These are phyloP conservation scores for Amanita brunnescens DNA, from an alignment of 768 basidiomycete genomes.

Conservation along the genomic window DNA sequence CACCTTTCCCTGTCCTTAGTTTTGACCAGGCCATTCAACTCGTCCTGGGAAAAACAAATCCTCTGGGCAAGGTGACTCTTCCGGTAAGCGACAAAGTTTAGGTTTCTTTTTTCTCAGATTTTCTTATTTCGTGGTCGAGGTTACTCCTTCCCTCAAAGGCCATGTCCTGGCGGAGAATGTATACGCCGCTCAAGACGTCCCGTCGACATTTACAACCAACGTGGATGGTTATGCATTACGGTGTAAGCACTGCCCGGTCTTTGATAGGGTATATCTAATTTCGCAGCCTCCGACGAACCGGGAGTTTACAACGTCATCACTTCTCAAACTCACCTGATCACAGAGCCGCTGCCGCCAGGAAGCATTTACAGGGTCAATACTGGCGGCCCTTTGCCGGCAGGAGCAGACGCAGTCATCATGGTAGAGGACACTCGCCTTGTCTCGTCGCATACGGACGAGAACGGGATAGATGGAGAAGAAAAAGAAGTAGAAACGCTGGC, in stretches of 20 bases:
- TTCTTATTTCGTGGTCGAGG: slow-evolving; percentile 28
- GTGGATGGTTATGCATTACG: slow-evolving; percentile 85
- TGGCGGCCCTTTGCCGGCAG: slow-evolving; percentile 69
- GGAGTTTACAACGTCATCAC: slow-evolving; percentile 65
- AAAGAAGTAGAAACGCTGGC: slow-evolving; percentile 58
- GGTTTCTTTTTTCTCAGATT: background rate
- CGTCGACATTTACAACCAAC: slow-evolving; percentile 60
- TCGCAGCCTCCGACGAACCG: slow-evolving; percentile 51
- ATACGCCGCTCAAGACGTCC: slow-evolving; percentile 54
- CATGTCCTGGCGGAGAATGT: slow-evolving; percentile 73
- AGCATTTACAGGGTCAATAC: slow-evolving; percentile 78
- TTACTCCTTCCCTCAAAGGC: slow-evolving; percentile 50
- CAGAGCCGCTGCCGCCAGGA: slow-evolving; percentile 38
- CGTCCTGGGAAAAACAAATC: slow-evolving; percentile 40
- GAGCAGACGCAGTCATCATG: slow-evolving; percentile 80
- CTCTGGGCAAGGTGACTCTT: slow-evolving; percentile 29
- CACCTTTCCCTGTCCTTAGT: slow-evolving; percentile 67
- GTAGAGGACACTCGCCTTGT: slow-evolving; percentile 83
- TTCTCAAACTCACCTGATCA: slow-evolving; percentile 36
- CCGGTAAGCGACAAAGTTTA: slow-evolving; percentile 29
- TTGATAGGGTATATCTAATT: background rate
- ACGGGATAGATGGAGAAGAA: slow-evolving; percentile 39
- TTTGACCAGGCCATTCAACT: slow-evolving; percentile 55
- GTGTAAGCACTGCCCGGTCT: slow-evolving; percentile 32
- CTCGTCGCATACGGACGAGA: slow-evolving; percentile 33